Percentiles rank a stretch among this genome's conserved stretches.
Evolutionary conservation across 306 rosid genomes (phyloP).

Genomic region (Trichosanthes truncata): DNA sequence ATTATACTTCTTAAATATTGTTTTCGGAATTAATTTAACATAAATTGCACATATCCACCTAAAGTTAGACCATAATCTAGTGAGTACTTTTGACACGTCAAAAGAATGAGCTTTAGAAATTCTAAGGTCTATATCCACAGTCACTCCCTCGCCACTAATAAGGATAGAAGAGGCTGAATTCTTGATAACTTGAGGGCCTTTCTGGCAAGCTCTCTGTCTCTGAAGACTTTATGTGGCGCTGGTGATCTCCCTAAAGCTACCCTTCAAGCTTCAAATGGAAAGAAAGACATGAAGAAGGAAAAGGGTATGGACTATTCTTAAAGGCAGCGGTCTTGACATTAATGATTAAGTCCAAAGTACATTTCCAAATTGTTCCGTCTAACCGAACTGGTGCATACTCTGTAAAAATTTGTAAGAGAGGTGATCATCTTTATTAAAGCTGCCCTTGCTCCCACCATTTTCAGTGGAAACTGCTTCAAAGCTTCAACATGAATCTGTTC

Average conservation of each 20-base stretch:
- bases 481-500: not conserved
- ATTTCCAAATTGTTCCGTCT: not conserved
- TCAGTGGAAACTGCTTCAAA: not conserved
- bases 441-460: not conserved
- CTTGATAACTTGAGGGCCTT: not conserved
- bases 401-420: not conserved
- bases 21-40: not conserved
- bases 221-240: not conserved
- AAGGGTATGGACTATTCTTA: not conserved
- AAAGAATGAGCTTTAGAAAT: not conserved
- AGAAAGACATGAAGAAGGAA: not conserved
- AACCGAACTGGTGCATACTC: not conserved
- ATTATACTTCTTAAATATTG: not conserved
- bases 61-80: not conserved
- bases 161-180: not conserved
- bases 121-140: not conserved
- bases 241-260: not conserved
- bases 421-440: not conserved
- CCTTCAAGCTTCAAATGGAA: not conserved
- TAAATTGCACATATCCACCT: not conserved
- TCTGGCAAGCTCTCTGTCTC: not conserved
- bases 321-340: not conserved
- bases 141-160: not conserved
- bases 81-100: not conserved
- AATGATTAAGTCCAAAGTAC: not conserved